Conservation (phyloP, 2,329 filamentous ascomycete species). For the Graphilbum ipis-grandicollis region DNA sequence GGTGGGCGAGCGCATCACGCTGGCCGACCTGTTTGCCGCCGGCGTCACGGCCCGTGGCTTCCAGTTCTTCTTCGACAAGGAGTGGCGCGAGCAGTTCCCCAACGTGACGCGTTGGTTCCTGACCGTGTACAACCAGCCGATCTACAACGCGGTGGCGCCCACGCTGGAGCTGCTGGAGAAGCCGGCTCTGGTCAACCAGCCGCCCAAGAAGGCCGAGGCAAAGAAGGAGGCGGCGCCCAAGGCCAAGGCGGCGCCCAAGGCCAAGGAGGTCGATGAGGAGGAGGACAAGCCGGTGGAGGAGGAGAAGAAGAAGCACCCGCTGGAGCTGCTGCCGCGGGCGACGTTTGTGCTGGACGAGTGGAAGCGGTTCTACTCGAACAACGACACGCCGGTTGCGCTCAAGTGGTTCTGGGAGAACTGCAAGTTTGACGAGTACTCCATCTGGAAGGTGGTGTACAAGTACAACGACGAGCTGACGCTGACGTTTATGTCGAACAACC, state of each 20-base stretch:
- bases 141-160: constrained; percentile 66
- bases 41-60: constrained; percentile 73
- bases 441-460: constrained; percentile 94
- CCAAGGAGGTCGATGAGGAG: constrained; percentile 24
- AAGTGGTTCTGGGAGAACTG: constrained; percentile 98
- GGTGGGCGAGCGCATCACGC: constrained; percentile 90
- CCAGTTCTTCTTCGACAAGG: constrained; percentile 85
- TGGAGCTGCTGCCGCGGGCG: constrained; percentile 67
- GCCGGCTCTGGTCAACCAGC: constrained; percentile 50
- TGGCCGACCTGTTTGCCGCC: constrained; percentile 80
- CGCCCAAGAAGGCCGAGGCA: constrained; percentile 53
- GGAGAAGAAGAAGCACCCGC: constrained; percentile 94
- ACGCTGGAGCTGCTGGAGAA: constrained; percentile 68
- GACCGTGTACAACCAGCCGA: constrained; percentile 82
- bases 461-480: constrained; percentile 97
- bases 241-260: constrained; percentile 42
- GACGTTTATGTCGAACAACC: constrained; percentile 98
- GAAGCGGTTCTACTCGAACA: constrained; percentile 99
- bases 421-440: constrained; percentile 86
- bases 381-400: constrained; percentile 67
- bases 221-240: constrained; percentile 22
- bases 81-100: constrained; percentile 69
- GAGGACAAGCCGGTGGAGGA: constrained; percentile 36
- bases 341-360: constrained; percentile 82
- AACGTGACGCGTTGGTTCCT: constrained; percentile 86